Evolutionary conservation across 1,284 basidiomycete genomes (phyloP), one percentile per base, ranked within the genome.

Genomic region (Termitomyces sp.): DNA sequence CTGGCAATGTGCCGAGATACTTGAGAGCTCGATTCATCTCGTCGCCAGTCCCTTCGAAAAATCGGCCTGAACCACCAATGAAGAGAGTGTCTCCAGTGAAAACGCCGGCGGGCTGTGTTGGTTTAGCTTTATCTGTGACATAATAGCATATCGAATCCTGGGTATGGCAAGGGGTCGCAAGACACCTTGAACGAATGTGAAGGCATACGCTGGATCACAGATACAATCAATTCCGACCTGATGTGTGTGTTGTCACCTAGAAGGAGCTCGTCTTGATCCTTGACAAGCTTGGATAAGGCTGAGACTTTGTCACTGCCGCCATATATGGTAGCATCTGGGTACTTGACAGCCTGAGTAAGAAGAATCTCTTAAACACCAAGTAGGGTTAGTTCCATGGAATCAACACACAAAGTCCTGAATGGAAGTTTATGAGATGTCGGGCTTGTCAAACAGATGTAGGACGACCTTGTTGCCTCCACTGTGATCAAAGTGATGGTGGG

Each of bases 81-180:
- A 99, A 98, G 49, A 99, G 84, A 0, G 96, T 98, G 68, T 99
- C 96, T 13, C 94, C 94, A 0, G 96, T 98, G 71, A 99, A 97
- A 21, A 98, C 92, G 13, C 79, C 90, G 41, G 86, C 83, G 0
- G 84, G 81, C 60, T 83, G 83, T 36, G 74, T 61, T 34, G 69
- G 58, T 55, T 79, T 70, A 3, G 63, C 67, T 61, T 72, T 80
- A 77, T 79, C 75, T 39, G 88, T 88, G 53, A 88, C 79, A 68
- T 89, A 82, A 76, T 87, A 98, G 73, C 92, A 96, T 66, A 96
- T 95, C 41, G 93, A 96, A 71, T 98, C 96, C 67, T 93, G 92
- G 1, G 96, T 98, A 69, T 98, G 96, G 71, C 94, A 97, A 0
- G 95, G 96, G 0, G 95, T 99, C 12, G 91, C 87, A 17, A 94